Conservation (phyloP, 2,329 filamentous ascomycete genomes). For the Neodidymelliopsis sp. region DNA sequence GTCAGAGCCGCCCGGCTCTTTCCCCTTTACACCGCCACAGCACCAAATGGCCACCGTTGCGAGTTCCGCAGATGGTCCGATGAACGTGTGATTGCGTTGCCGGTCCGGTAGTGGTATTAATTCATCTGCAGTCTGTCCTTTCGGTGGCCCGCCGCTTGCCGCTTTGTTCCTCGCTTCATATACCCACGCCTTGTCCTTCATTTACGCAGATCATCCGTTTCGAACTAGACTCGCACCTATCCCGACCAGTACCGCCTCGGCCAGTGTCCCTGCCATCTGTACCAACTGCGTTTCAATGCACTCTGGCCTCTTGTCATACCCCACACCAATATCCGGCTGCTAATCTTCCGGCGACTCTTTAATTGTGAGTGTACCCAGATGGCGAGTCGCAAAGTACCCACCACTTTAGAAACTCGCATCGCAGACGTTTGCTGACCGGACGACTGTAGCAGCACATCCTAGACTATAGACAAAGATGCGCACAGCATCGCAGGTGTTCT, state of each 20-base stretch:
- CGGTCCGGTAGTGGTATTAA: slow-evolving; percentile 11
- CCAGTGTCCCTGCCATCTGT: slow-evolving; percentile 29
- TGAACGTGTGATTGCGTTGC: slow-evolving; percentile 43
- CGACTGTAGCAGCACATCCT: slow-evolving; percentile 26
- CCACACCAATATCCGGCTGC: slow-evolving; percentile 31
- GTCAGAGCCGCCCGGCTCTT: slow-evolving; percentile 17
- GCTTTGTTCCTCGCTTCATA: slow-evolving; percentile 10
- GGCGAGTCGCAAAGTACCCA: slow-evolving; percentile 6
- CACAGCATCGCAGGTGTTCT: slow-evolving; percentile 63
- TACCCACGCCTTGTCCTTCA: slow-evolving; percentile 28
- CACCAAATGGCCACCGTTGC: slow-evolving; percentile 43
- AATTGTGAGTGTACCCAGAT: slow-evolving; percentile 14
- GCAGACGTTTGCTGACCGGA: slow-evolving; percentile 48
- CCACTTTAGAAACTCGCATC: slow-evolving; percentile 21
- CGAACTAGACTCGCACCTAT: slow-evolving; percentile 30
- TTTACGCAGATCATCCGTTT: slow-evolving; percentile 27
- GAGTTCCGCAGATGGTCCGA: slow-evolving; percentile 38
- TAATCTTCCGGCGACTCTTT: slow-evolving; percentile 19
- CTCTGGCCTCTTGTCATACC: slow-evolving; percentile 49
- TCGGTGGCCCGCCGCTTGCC: slow-evolving; percentile 17
- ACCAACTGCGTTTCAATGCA: slow-evolving; percentile 39
- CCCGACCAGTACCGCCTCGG: slow-evolving; percentile 31
- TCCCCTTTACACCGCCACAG: slow-evolving; percentile 32
- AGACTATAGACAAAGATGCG: slow-evolving; percentile 53
- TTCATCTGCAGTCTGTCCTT: slow-evolving; percentile 23